Evolutionary conservation across 805 yeast species (phyloP).

Genomic region (Candida cerambycidarum): DNA sequence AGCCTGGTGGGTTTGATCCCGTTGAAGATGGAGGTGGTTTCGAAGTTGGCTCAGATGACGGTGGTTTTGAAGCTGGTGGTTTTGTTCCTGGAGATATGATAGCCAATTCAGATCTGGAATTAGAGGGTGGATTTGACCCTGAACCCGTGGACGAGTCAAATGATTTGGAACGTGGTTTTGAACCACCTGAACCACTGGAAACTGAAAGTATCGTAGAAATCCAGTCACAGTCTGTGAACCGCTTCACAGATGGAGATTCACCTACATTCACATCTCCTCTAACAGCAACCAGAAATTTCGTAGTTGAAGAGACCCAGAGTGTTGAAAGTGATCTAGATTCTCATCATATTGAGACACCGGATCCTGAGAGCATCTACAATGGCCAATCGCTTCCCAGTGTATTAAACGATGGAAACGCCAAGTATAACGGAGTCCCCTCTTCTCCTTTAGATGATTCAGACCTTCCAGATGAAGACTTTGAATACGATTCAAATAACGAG

Average conservation of each 20-base stretch:
- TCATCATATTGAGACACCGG: background rate
- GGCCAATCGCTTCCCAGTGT: no score
- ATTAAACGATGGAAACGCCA: background rate
- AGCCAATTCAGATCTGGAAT: constrained; percentile 5
- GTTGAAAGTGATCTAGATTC: background rate
- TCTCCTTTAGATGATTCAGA: background rate
- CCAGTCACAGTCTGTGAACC: no score
- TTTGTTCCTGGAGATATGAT: background rate
- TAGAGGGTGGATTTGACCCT: constrained; percentile 8
- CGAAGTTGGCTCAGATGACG: no score
- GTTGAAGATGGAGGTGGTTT: background rate
- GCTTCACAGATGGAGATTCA: no score
- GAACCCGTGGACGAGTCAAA: no score
- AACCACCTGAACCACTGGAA: no score
- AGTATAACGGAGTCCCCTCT: constrained; percentile 1
- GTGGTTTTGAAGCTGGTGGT: no score
- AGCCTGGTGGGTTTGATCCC: constrained; percentile 17
- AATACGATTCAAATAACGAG: no score
- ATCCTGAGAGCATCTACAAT: background rate
- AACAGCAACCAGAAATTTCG: background rate
- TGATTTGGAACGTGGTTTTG: no score
- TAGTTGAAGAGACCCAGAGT: constrained; percentile 4
- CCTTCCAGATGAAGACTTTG: constrained; percentile 4
- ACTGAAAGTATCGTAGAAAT: no score
- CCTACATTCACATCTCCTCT: no score